Base-by-base conservation (phyloP, 164 flowering plant species). In the Euptelea pleiosperma region DNA sequence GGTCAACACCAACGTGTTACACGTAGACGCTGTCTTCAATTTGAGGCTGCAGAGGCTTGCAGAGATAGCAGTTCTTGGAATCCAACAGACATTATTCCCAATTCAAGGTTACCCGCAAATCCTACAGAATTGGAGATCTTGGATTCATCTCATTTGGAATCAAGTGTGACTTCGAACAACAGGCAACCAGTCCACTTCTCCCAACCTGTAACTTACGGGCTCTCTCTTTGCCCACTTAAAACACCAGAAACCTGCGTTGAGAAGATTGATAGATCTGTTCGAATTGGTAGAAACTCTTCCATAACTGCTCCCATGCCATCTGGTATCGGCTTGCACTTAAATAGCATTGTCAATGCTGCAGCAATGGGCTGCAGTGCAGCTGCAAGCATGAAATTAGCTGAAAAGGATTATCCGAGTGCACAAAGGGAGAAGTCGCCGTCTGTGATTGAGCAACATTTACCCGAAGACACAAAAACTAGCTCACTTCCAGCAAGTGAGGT, bases 321-420 rank as follows among this genome's bases (percentile, higher is more conserved):
- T 34, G 82, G 85, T 30, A 77, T 83, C 42, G 91, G 91, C 57
- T 70, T 87, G 75, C 91, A 85, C 67, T 73, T 85, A 44, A 82
- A 85, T 48, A 79, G 82, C 63, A 66, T 80, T 62, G 72, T 75
- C 46, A 79, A 55, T 57, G 25, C 72, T 44, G 52, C 63, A 29
- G 67, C 76, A 59, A 24, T 59, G 28, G 67, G 68, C 30, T 48
- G 51, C 50, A 53, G 53, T 45, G 58, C 68, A 35, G 53, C 57
- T 53, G 51, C 65, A 48, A 52, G 65, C 50, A 22, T 55, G 55
- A 61, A 67, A 44, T 51, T 55, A 24, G 34, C 47, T 34, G 72
- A 65, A 34, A 58, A 56, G 33, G 61, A 44, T 50, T 35, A 19
- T 54, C 29, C 57, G 11, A 58, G 52, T 57, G 49, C 53, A 19